Percentiles rank a stretch among this genome's conserved stretches.
Evolutionary conservation across 2,329 filamentous ascomycete genomes (phyloP).

Genomic region (Phialocephala sp.): DNA sequence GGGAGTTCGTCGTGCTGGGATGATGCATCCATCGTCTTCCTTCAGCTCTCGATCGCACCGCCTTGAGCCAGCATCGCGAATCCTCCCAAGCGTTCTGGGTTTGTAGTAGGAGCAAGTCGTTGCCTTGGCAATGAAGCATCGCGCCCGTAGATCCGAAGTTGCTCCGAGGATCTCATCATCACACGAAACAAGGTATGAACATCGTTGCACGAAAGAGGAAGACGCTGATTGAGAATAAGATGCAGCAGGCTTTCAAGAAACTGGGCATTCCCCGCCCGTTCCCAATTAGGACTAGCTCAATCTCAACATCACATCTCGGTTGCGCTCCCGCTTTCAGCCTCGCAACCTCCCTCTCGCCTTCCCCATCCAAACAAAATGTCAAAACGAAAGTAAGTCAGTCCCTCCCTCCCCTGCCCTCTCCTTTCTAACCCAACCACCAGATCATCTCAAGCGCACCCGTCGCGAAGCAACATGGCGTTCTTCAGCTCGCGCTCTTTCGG

Average conservation of each 20-base stretch:
- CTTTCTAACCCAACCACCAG: constrained; percentile 9
- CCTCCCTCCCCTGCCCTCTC: neutral
- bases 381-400: constrained; percentile 18
- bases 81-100: no score
- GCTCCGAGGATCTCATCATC: no score
- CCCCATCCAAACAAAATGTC: constrained; percentile 18
- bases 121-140: neutral
- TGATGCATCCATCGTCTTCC: neutral
- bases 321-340: neutral
- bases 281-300: neutral
- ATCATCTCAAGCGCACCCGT: constrained; percentile 17
- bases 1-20: no score
- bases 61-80: neutral
- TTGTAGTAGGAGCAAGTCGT: neutral
- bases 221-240: neutral
- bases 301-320: neutral
- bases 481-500: neutral
- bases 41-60: neutral
- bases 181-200: no score
- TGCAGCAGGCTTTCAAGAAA: neutral
- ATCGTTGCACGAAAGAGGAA: neutral
- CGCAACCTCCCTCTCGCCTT: neutral
- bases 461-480: constrained; percentile 23
- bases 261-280: neutral
- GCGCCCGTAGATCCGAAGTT: no score